These are phyloP conservation scores for Epichloe gansuensis DNA, from an alignment of 2,329 filamentous ascomycete genomes.

Conservation along the genomic window DNA sequence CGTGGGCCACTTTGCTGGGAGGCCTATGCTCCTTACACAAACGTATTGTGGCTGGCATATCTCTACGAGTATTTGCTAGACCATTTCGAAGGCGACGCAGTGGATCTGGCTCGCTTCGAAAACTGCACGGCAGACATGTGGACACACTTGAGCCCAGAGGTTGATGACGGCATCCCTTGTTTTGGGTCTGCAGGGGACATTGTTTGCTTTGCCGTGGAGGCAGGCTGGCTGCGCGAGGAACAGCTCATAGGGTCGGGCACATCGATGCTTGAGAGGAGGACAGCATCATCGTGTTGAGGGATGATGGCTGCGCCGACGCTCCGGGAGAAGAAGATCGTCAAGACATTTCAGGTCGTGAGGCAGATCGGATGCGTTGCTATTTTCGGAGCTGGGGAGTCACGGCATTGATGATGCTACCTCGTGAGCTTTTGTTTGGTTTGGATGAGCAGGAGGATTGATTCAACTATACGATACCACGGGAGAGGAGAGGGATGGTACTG, in stretches of 20 bases:
- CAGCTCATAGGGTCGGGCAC: slow-evolving; percentile 32
- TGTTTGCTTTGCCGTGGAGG: slow-evolving; percentile 44
- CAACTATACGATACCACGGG: not conserved
- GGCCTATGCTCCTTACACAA: slow-evolving; percentile 46
- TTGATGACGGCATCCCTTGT: slow-evolving; percentile 32
- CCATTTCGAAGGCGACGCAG: slow-evolving; percentile 35
- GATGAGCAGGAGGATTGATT: not conserved
- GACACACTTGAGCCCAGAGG: slow-evolving; percentile 40
- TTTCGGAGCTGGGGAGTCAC: no score
- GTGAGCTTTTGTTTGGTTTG: not conserved
- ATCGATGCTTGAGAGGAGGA: slow-evolving; percentile 27
- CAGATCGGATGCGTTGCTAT: not conserved
- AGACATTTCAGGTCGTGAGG: slow-evolving; percentile 6
- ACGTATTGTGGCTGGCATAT: slow-evolving; percentile 54
- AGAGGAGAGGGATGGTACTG: not conserved
- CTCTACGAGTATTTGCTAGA: slow-evolving; percentile 40
- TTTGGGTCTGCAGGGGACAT: slow-evolving; percentile 45
- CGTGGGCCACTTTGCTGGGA: slow-evolving; percentile 42
- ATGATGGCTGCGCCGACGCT: slow-evolving; percentile 14
- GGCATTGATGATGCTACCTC: no score
- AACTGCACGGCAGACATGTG: slow-evolving; percentile 40
- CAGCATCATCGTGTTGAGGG: slow-evolving; percentile 26
- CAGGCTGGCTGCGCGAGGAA: slow-evolving; percentile 42
- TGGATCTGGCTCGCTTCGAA: slow-evolving; percentile 33
- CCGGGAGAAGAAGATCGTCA: slow-evolving; percentile 16